Evolutionary conservation across 306 rosid species (phyloP).

Genomic region (Astragalus membranaceus): DNA sequence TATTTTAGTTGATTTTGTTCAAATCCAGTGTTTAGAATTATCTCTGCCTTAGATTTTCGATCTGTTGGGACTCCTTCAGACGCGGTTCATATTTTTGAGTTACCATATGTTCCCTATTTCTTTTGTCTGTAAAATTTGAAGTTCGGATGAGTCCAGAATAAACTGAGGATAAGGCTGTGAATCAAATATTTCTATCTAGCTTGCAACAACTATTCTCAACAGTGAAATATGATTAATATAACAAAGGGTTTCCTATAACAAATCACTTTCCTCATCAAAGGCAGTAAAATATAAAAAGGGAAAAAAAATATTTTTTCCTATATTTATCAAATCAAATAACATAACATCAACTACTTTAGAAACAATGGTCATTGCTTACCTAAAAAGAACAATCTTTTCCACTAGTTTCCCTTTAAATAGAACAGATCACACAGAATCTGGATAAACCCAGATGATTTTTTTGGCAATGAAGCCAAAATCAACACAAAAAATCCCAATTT

Average conservation of each 20-base stretch:
- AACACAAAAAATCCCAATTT: slow-evolving; percentile 11
- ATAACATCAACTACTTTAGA: neutral
- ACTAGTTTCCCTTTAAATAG: slow-evolving; percentile 10
- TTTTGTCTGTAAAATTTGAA: slow-evolving; percentile 8
- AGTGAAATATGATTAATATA: neutral
- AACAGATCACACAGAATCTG: slow-evolving; percentile 13
- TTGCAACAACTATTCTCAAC: slow-evolving; percentile 11
- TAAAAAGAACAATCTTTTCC: slow-evolving; percentile 23
- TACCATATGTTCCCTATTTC: neutral
- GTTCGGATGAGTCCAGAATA: neutral
- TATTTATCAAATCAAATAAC: neutral
- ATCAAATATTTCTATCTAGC: slow-evolving; percentile 13
- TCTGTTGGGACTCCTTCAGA: neutral
- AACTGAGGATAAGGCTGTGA: neutral
- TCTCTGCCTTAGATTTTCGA: neutral
- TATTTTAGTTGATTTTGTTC: too few relatives aligned
- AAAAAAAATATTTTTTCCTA: neutral
- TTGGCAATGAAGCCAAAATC: slow-evolving; percentile 25
- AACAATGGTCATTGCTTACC: slow-evolving; percentile 21
- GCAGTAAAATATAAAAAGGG: neutral
- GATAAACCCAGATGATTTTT: slow-evolving; percentile 21
- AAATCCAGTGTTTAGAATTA: too few relatives aligned
- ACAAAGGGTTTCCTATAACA: slow-evolving; percentile 4
- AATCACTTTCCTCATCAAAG: slow-evolving; percentile 1
- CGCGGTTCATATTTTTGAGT: neutral